phyloP scores from a whole-genome alignment of 257 asterid species.

The Euphrasia confusa region DNA sequence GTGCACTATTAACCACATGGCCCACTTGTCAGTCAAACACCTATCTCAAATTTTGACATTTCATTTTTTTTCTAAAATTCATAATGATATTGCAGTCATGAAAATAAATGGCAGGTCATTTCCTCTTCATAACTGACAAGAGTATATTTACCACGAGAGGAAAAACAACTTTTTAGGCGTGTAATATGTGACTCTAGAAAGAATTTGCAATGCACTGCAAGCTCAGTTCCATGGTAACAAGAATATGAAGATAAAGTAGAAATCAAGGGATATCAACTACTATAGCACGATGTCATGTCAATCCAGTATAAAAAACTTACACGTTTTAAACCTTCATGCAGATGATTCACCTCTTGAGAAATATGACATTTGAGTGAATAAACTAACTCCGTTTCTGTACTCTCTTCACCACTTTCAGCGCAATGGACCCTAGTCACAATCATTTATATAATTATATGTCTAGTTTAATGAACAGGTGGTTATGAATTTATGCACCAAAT shows the following conservation, averaged over 20 bases:
- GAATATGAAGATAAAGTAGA: background rate
- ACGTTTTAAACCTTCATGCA: conserved; percentile 87
- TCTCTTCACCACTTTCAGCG: conserved; percentile 98
- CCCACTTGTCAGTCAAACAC: background rate
- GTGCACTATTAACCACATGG: background rate
- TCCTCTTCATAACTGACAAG: background rate
- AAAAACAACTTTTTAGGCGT: background rate
- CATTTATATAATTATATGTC: conserved; percentile 8
- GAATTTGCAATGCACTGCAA: conserved; percentile 8
- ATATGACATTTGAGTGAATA: conserved; percentile 96
- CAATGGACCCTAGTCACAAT: conserved; percentile 79
- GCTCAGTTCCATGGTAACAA: conserved; percentile 10
- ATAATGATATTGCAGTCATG: background rate
- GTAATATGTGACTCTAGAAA: conserved; percentile 7
- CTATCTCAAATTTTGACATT: background rate
- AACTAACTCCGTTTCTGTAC: conserved; percentile 79
- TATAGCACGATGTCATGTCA: background rate
- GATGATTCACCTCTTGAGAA: conserved; percentile 97
- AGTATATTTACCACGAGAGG: background rate
- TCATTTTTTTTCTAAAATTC: background rate
- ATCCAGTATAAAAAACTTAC: conserved; percentile 47
- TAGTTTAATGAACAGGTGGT: conserved; percentile 4
- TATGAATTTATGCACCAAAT: conserved; percentile 25
- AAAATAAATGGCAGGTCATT: conserved; percentile 4
- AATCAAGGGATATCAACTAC: conserved; percentile 19